Percentiles rank a stretch among this genome's conserved stretches.
These are phyloP conservation scores for Starmerella apicola DNA, from an alignment of 805 yeast species.

Conservation along the genomic window DNA sequence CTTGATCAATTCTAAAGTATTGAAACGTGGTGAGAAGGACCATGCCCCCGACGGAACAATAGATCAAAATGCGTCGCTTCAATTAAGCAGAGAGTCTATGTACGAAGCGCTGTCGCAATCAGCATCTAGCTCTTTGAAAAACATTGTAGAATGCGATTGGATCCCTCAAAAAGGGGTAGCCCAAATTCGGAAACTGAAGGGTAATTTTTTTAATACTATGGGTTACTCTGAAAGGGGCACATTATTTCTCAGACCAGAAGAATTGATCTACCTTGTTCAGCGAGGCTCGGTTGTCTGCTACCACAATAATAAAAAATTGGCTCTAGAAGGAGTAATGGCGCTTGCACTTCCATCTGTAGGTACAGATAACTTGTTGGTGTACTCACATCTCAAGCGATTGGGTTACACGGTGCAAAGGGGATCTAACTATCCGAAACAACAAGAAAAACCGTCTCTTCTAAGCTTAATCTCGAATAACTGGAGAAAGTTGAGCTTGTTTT, in stretches of 20 bases:
- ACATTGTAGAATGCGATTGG: constrained; percentile 42
- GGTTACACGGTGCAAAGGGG: constrained; percentile 52
- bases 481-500: background rate
- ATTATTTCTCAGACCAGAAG: constrained; percentile 49
- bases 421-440: background rate
- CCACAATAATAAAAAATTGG: constrained; percentile 32
- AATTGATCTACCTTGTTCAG: constrained; percentile 64
- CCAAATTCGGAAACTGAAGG: constrained; percentile 42
- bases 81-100: constrained; percentile 55
- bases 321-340: constrained; percentile 54
- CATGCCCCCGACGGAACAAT: constrained; percentile 69
- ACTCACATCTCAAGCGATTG: constrained; percentile 57
- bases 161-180: constrained; percentile 27
- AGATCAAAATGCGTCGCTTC: constrained; percentile 38
- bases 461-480: background rate
- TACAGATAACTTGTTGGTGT: constrained; percentile 37
- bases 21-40: constrained; percentile 70
- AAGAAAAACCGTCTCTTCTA: background rate
- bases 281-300: constrained; percentile 53
- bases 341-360: constrained; percentile 27
- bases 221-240: constrained; percentile 47
- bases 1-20: constrained; percentile 20
- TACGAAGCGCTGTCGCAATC: constrained; percentile 43
- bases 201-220: constrained; percentile 59
- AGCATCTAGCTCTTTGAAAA: constrained; percentile 33